Conservation (phyloP, 2,329 filamentous ascomycete species). For the Alternaria tenuissima region DNA sequence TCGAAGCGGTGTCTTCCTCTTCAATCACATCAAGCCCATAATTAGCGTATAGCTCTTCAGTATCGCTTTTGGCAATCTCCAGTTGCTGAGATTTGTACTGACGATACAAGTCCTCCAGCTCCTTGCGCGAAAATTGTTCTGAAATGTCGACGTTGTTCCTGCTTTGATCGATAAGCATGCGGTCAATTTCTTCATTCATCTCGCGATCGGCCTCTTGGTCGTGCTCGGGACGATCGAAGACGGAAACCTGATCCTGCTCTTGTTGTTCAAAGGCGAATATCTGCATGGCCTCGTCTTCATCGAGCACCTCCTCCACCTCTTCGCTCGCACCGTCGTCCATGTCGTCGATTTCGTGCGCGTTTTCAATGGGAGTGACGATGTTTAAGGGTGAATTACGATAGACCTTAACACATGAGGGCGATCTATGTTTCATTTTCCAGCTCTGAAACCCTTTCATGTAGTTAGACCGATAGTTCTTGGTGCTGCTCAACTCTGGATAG, state of each 20-base stretch:
- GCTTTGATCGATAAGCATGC: neutral
- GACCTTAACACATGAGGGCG: neutral
- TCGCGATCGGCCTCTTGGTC: neutral
- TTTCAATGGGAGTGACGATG: constrained; percentile 2
- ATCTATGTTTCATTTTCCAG: neutral
- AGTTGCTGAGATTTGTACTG: constrained; percentile 6
- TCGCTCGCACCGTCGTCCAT: neutral
- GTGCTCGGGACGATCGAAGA: neutral
- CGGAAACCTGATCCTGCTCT: neutral
- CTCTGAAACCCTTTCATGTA: constrained; percentile 13
- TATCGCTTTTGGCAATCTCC: neutral
- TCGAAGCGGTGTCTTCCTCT: neutral
- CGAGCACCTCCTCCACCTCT: neutral
- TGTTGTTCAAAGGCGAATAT: neutral
- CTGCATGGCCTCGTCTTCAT: neutral
- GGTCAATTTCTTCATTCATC: neutral
- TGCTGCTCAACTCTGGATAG: constrained; percentile 20
- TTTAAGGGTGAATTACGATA: constrained; percentile 8
- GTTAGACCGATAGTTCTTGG: neutral
- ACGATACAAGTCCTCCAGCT: neutral
- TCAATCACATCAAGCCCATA: neutral
- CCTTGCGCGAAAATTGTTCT: neutral
- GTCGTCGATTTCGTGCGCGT: constrained; percentile 4
- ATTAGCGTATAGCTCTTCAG: neutral
- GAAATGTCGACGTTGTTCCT: neutral